Base-by-base conservation (phyloP, 2,329 filamentous ascomycete genomes). In the Pestalotiopsis fici region DNA sequence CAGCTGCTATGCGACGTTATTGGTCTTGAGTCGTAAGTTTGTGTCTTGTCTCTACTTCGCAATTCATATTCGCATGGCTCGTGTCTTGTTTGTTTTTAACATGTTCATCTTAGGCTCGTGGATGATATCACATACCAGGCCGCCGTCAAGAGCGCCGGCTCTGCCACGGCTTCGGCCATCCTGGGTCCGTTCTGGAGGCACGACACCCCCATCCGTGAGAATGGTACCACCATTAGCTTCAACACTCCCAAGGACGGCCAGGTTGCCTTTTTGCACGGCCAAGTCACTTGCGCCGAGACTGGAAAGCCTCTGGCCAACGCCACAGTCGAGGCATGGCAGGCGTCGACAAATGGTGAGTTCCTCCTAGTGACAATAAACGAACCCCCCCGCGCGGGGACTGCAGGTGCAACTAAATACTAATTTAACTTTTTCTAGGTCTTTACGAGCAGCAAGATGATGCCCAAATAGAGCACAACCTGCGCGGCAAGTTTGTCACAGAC, bases 101-200 rank as follows among this genome's bases (percentile, higher is more conserved):
- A 25, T 23, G 57, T 9, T 7, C 35, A 4, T n/a, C 18, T 7
- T 21, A 74, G 74, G 0, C 80, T 87, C 6, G 87, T 91, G 64
- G 89, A 91, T 72, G 87, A 90, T 72, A 90, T 91, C 72, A 90
- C 88, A 28, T 87, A 86, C 79, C 87, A 86, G 57, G 86, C 85
- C 7, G 80, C 83, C 35, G 78, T 82, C 69, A 66, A 66, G 39
- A 62, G 67, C 50, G 66, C 59, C 65, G 79, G 79, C 55, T 82
- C 86, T 50, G 81, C 86, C 54, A 90, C 88, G 4, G 83, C 39
- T 7, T 55, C 62, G 23, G 62, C 62, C 43, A 64, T 64, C 39
- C 28, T 64, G 39, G 90, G 90, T 1, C 90, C 90, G 2, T 92
- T 93, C 79, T 92, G 88, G 83, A 83, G 89, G 18, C 82, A 85